phyloP scores from a whole-genome alignment of 2,329 filamentous ascomycete species.

The Aciculosporium take region DNA sequence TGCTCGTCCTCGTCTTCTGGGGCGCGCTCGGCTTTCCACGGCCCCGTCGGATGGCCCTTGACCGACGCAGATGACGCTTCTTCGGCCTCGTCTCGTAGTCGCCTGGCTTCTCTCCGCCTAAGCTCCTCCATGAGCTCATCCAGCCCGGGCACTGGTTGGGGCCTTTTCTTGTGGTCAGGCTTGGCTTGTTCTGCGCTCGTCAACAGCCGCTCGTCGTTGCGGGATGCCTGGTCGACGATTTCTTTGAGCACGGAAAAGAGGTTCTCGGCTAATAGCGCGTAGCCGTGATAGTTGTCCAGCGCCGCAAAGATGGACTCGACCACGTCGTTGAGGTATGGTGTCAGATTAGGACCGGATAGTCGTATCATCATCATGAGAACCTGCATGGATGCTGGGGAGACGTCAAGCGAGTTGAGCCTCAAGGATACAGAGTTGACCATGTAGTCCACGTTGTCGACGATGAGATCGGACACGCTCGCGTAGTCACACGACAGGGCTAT shows the following conservation, averaged over 20 bases:
- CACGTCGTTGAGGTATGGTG: constrained; percentile 85
- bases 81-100: constrained; percentile 23
- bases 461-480: constrained; percentile 55
- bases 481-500: constrained; percentile 69
- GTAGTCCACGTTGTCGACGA: constrained; percentile 89
- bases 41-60: constrained; percentile 17
- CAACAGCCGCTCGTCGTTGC: constrained; percentile 35
- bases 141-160: constrained; percentile 21
- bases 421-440: constrained; percentile 86
- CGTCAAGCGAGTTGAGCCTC: constrained; percentile 79
- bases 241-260: constrained; percentile 73
- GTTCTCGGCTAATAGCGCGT: constrained; percentile 69
- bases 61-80: constrained; percentile 8
- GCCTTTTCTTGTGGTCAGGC: constrained; percentile 29
- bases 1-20: constrained; percentile 20
- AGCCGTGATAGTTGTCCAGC: constrained; percentile 90
- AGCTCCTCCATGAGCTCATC: constrained; percentile 41
- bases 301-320: constrained; percentile 84
- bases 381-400: constrained; percentile 79
- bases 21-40: constrained; percentile 23
- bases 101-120: constrained; percentile 34
- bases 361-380: constrained; percentile 90
- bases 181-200: constrained; percentile 23
- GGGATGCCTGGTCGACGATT: constrained; percentile 69
- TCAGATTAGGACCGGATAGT: constrained; percentile 63